These are phyloP conservation scores for Arxiozyma slooffiae DNA, from an alignment of 1,139 yeast species.

Conservation along the genomic window DNA sequence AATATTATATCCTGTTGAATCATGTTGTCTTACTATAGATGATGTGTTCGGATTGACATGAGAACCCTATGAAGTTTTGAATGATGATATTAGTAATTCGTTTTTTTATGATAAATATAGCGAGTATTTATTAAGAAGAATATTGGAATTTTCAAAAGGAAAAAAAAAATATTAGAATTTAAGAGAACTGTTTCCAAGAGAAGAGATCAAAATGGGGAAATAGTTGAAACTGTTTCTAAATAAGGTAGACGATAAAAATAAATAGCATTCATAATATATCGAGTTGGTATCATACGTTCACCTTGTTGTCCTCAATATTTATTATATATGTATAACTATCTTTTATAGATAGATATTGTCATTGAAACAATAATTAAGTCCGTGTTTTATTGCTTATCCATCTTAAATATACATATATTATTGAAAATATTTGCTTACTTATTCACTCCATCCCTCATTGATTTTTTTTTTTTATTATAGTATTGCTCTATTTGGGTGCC, in stretches of 20 bases:
- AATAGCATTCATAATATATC: slow-evolving; percentile 4
- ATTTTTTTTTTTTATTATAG: too few relatives aligned
- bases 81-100: slow-evolving; percentile 67
- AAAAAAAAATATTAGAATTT: not conserved
- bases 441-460: too few relatives aligned
- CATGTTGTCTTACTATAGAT: slow-evolving; percentile 20
- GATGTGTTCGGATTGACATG: slow-evolving; percentile 86
- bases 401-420: too few relatives aligned
- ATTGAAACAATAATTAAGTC: too few relatives aligned
- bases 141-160: not conserved
- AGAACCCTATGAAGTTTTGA: slow-evolving; percentile 75
- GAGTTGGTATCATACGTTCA: too few relatives aligned
- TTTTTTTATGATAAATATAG: slow-evolving; percentile 88
- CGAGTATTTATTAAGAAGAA: slow-evolving; percentile 55
- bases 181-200: slow-evolving; percentile 33
- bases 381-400: too few relatives aligned
- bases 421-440: too few relatives aligned
- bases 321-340: too few relatives aligned
- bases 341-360: too few relatives aligned
- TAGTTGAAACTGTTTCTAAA: slow-evolving; percentile 18
- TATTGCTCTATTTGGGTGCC: too few relatives aligned
- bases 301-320: too few relatives aligned
- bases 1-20: slow-evolving; percentile 2
- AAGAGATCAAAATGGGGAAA: slow-evolving; percentile 32
- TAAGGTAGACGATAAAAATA: not conserved